Percentiles rank a stretch among this genome's conserved stretches.
Conservation (phyloP, 352 stramenopile genomes). For the Globisporangium orthogonon region DNA sequence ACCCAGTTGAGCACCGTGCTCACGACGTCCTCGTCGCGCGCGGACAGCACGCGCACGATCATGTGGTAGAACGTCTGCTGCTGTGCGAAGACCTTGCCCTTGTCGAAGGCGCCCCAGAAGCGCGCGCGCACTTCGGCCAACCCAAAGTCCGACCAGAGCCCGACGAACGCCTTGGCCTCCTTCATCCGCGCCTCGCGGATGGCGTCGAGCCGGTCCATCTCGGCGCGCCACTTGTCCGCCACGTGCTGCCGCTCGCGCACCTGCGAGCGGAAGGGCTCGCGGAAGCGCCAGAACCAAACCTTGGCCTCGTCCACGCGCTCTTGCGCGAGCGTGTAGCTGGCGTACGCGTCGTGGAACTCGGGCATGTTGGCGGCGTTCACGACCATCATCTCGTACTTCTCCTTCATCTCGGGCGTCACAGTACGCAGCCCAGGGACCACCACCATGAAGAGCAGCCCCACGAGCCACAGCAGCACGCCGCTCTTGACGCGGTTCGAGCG, state of each 20-base stretch:
- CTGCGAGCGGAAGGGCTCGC: slow-evolving; percentile 58
- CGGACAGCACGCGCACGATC: slow-evolving; percentile 62
- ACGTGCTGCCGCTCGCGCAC: slow-evolving; percentile 49
- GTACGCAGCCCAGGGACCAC: slow-evolving; percentile 45
- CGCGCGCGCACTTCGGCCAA: slow-evolving; percentile 62
- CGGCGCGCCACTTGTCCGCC: slow-evolving; percentile 51
- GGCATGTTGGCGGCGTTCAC: slow-evolving; percentile 71
- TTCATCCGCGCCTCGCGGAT: slow-evolving; percentile 68
- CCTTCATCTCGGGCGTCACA: slow-evolving; percentile 73
- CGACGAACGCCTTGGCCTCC: slow-evolving; percentile 70
- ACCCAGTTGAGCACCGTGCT: slow-evolving; percentile 82
- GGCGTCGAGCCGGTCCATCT: slow-evolving; percentile 48
- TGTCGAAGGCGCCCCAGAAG: slow-evolving; percentile 82
- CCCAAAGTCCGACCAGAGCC: slow-evolving; percentile 81
- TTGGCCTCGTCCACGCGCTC: slow-evolving; percentile 59
- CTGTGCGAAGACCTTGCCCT: slow-evolving; percentile 81
- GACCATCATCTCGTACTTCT: slow-evolving; percentile 71
- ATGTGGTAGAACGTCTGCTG: slow-evolving; percentile 87
- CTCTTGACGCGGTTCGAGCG: slow-evolving; percentile 59
- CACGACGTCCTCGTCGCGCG: slow-evolving; percentile 68
- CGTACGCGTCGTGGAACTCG: slow-evolving; percentile 68
- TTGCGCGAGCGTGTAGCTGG: slow-evolving; percentile 43
- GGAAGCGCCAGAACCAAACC: slow-evolving; percentile 85
- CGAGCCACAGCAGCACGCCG: slow-evolving; percentile 55
- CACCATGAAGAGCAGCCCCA: slow-evolving; percentile 85